Conservation (phyloP, 148 eudicot species). For the Salicornia ramosissima region DNA sequence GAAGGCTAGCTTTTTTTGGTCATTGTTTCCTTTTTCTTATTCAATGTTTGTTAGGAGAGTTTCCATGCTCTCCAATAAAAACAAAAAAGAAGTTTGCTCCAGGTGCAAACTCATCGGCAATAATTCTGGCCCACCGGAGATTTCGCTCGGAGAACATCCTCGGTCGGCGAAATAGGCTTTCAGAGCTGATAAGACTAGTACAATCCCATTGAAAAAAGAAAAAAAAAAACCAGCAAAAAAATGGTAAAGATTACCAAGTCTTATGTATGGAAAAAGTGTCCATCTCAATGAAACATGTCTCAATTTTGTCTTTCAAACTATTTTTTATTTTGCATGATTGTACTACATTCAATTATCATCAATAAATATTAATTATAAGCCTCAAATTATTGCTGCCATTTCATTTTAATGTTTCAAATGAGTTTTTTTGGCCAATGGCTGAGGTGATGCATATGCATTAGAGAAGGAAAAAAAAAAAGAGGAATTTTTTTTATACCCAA, state of each 20-base stretch:
- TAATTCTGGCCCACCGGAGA: slow-evolving; percentile 22
- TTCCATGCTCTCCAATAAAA: not conserved
- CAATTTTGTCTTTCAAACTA: slow-evolving; percentile 13
- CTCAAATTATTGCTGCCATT: not conserved
- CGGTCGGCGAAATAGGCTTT: slow-evolving; percentile 14
- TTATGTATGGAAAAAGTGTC: slow-evolving; percentile 17
- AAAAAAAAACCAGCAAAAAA: slow-evolving; percentile 5
- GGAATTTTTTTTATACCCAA: too few relatives aligned
- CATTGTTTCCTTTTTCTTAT: slow-evolving; percentile 1
- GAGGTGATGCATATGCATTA: too few relatives aligned
- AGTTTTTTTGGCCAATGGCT: not conserved
- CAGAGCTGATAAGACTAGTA: slow-evolving; percentile 18
- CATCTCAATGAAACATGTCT: slow-evolving; percentile 25
- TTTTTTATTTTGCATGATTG: not conserved
- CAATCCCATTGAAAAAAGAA: slow-evolving; percentile 2
- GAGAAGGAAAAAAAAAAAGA: too few relatives aligned
- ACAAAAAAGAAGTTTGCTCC: slow-evolving; percentile 5
- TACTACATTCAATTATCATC: not conserved
- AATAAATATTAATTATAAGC: not conserved
- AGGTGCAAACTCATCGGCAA: slow-evolving; percentile 27
- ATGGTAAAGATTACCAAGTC: slow-evolving; percentile 17
- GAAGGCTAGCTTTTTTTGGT: slow-evolving; percentile 14
- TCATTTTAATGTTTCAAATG: not conserved
- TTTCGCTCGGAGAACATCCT: slow-evolving; percentile 18
- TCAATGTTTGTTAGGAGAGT: not conserved